Evolutionary conservation across 2,329 filamentous ascomycete species (phyloP).

Genomic region (Aureobasidium sp.): DNA sequence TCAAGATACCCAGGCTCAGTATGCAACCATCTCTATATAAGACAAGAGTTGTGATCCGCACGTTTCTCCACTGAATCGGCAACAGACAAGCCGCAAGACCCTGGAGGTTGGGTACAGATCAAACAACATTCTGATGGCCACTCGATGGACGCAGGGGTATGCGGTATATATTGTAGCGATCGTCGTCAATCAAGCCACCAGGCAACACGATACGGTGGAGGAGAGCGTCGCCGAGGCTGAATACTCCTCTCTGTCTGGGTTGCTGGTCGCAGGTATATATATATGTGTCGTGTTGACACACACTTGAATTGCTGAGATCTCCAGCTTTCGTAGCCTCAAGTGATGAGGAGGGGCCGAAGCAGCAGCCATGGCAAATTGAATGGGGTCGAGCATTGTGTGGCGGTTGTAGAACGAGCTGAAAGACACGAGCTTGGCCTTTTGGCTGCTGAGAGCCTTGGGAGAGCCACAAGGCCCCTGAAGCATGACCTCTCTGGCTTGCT

Average conservation of each 20-base stretch:
- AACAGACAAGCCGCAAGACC: too few relatives aligned
- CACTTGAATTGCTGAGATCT: too few relatives aligned
- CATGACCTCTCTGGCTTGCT: conserved; percentile 84
- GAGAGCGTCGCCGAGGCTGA: neutral
- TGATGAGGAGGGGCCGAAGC: conserved; percentile 82
- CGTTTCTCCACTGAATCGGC: too few relatives aligned
- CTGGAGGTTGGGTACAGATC: too few relatives aligned
- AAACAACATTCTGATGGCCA: neutral
- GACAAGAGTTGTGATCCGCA: too few relatives aligned
- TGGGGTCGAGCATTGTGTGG: conserved; percentile 65
- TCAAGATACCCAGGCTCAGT: too few relatives aligned
- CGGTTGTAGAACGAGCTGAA: conserved; percentile 94
- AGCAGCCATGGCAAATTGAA: conserved; percentile 47
- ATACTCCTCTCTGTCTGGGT: neutral
- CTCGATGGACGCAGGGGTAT: neutral
- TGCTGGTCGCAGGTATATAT: neutral
- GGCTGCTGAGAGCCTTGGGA: conserved; percentile 88
- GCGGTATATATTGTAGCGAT: neutral
- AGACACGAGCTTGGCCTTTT: conserved; percentile 90
- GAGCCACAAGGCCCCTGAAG: conserved; percentile 91
- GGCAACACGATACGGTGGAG: neutral
- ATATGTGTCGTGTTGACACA: neutral
- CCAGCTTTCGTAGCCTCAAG: too few relatives aligned
- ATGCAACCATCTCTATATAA: too few relatives aligned
- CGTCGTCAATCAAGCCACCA: neutral